Evolutionary conservation across 176 grass and related monocot species (phyloP).

Genomic region (Thalia dealbata): DNA sequence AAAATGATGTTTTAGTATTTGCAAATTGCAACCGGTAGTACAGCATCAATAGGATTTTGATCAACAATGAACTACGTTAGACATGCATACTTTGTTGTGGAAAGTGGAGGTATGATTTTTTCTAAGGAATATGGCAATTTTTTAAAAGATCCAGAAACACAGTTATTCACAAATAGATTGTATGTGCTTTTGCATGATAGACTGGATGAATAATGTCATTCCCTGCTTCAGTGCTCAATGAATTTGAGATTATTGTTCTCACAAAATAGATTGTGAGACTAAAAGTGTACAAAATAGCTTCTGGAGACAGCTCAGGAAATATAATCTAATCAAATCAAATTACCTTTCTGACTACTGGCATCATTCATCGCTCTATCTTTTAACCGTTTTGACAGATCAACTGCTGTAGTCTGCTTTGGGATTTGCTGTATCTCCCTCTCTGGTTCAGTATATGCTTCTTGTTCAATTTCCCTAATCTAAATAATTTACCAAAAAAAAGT

Average conservation of each 20-base stretch:
- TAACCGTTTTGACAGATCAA: slow-evolving; percentile 71
- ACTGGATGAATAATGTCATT: not conserved
- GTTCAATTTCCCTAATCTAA: slow-evolving; percentile 88
- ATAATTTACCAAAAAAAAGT: not conserved
- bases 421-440: slow-evolving; percentile 39
- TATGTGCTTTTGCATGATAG: not conserved
- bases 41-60: too few relatives aligned
- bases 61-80: too few relatives aligned
- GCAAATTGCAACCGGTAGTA: not conserved
- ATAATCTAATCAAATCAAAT: slow-evolving; percentile 1
- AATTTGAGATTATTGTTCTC: too few relatives aligned
- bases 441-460: slow-evolving; percentile 56
- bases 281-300: not conserved
- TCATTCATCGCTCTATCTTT: slow-evolving; percentile 66
- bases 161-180: too few relatives aligned
- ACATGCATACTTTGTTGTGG: not conserved
- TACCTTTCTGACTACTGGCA: slow-evolving; percentile 88
- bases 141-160: too few relatives aligned
- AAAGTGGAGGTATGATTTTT: too few relatives aligned
- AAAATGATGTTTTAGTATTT: not conserved
- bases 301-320: not conserved
- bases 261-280: not conserved
- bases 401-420: slow-evolving; percentile 69
- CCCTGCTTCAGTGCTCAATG: too few relatives aligned
- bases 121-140: too few relatives aligned